Percentiles rank a stretch among this genome's conserved stretches.
phyloP scores from a whole-genome alignment of 176 grass and related monocot species.

The Musa itinerans region DNA sequence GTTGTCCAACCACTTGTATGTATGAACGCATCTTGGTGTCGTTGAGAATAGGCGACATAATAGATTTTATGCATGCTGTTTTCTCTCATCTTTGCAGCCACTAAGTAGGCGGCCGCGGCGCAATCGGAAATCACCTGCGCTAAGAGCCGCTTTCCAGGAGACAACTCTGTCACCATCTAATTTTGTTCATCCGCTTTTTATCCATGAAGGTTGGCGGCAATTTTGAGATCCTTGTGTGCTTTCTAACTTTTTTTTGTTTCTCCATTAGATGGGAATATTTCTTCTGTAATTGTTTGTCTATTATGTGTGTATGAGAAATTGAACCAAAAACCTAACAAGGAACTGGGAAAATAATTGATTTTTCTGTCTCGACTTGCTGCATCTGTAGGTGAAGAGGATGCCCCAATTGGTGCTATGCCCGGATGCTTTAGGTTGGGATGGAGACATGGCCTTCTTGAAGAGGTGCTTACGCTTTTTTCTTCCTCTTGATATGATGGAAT shows the following conservation, averaged over 20 bases:
- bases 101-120: constrained; percentile 74
- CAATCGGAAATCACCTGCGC: constrained; percentile 59
- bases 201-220: constrained; percentile 73
- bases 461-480: constrained; percentile 36
- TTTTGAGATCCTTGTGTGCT: not conserved
- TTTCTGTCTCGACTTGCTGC: not conserved
- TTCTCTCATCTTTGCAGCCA: constrained; percentile 27
- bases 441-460: constrained; percentile 81
- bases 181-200: constrained; percentile 85
- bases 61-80: not conserved
- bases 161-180: constrained; percentile 59
- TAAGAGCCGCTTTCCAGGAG: constrained; percentile 87
- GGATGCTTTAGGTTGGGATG: constrained; percentile 96
- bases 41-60: not conserved
- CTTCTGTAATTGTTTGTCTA: not conserved
- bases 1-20: constrained; percentile 68
- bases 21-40: not conserved
- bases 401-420: constrained; percentile 91
- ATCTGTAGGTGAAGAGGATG: constrained; percentile 66
- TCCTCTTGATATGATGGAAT: not conserved
- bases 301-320: not conserved
- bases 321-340: not conserved
- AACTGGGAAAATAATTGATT: not conserved
- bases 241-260: not conserved
- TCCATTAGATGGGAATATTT: constrained; percentile 6